Conservation (phyloP, 176 grass and related monocot genomes). For the Musa beccarii region DNA sequence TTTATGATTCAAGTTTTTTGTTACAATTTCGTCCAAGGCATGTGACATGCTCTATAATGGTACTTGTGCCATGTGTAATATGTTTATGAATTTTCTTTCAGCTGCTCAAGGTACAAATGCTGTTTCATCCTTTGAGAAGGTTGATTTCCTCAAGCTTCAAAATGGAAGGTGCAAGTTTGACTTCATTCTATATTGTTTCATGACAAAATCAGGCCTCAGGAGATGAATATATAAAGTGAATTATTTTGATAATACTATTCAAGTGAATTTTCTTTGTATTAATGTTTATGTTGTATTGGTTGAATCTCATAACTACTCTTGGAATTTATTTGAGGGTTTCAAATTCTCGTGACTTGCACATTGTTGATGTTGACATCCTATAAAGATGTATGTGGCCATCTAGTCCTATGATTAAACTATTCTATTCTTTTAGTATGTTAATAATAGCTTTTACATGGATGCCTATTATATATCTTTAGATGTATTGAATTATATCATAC, state of each 20-base stretch:
- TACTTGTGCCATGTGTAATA: constrained; percentile 21
- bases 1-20: background rate
- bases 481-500: too few species aligned
- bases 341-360: background rate
- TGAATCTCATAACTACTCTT: background rate
- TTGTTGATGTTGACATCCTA: background rate
- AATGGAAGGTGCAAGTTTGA: constrained; percentile 72
- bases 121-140: constrained; percentile 49
- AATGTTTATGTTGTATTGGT: background rate
- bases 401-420: too few species aligned
- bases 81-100: constrained; percentile 30
- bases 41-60: background rate
- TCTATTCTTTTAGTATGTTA: too few species aligned
- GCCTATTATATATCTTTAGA: too few species aligned
- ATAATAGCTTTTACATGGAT: too few species aligned
- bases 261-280: background rate
- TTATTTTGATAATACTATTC: background rate
- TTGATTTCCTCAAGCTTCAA: constrained; percentile 96
- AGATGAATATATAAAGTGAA: background rate
- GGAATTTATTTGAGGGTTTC: background rate
- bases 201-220: background rate
- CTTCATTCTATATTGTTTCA: background rate
- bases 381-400: background rate
- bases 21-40: background rate
- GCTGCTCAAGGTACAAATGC: constrained; percentile 49